Conservation (phyloP, 1,284 basidiomycete genomes). For the Garcileccinum viscosum region DNA sequence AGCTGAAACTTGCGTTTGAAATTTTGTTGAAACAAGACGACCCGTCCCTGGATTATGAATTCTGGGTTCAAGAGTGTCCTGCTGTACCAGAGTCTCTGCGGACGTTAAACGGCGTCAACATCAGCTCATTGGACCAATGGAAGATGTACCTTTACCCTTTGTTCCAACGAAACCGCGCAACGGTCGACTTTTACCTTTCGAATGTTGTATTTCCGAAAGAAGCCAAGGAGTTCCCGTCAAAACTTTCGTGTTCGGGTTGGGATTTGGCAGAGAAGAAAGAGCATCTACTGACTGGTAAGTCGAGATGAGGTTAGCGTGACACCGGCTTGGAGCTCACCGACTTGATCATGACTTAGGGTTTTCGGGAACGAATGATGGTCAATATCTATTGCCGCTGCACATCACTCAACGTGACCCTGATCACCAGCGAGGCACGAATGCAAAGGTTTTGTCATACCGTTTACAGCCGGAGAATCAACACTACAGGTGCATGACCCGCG, state of each 20-base stretch:
- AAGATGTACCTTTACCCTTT: constrained; percentile 38
- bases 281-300: constrained; percentile 33
- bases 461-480: constrained; percentile 50
- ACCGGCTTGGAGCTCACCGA: background rate
- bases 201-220: constrained; percentile 30
- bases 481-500: constrained; percentile 40
- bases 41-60: constrained; percentile 48
- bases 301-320: background rate
- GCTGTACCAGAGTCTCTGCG: constrained; percentile 38
- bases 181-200: constrained; percentile 57
- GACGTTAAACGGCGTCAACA: constrained; percentile 48
- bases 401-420: constrained; percentile 51
- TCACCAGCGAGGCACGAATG: constrained; percentile 55
- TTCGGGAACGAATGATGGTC: constrained; percentile 63
- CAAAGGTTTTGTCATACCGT: constrained; percentile 52
- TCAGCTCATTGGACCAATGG: constrained; percentile 46
- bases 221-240: constrained; percentile 54
- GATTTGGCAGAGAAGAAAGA: constrained; percentile 51
- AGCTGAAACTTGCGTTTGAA: constrained; percentile 48
- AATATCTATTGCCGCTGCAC: constrained; percentile 52
- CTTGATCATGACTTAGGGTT: constrained; percentile 37
- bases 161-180: constrained; percentile 35
- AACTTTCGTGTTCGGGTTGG: constrained; percentile 57
- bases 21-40: constrained; percentile 52
- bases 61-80: constrained; percentile 43